A percentile compares a stretch with the other conserved stretches of the same genome.
phyloP scores from a whole-genome alignment of 2,329 filamentous ascomycete genomes.

The Colletotrichum costaricense region DNA sequence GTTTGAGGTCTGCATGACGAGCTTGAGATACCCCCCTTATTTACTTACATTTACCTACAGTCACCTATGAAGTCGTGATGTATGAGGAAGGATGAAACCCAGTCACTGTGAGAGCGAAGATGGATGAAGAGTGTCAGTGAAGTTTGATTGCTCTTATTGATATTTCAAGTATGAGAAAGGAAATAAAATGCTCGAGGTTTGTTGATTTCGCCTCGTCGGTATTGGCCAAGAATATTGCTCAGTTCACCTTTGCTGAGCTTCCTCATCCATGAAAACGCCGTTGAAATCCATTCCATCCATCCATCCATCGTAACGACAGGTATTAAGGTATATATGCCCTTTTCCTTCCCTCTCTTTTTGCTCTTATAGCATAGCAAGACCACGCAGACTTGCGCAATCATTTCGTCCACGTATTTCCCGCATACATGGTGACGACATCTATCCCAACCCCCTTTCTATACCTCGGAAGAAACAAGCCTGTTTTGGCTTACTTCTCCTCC shows the following conservation, averaged over 20 bases:
- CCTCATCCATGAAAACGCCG: neutral
- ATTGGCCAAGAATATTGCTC: neutral
- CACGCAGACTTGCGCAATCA: neutral
- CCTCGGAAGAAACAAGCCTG: neutral
- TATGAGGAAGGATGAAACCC: no score
- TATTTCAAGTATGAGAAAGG: neutral
- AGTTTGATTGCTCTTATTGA: neutral
- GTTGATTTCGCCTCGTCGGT: neutral
- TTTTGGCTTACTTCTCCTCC: neutral
- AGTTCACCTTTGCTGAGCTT: neutral
- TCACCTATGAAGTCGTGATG: no score
- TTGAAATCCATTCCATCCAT: neutral
- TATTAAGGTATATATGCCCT: conserved; percentile 9
- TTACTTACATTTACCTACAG: neutral
- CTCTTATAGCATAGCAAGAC: no score
- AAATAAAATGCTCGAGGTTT: neutral
- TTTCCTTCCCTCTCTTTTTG: neutral
- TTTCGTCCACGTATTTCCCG: conserved; percentile 15
- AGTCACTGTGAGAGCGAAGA: neutral
- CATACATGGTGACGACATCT: neutral
- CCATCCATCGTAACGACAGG: conserved; percentile 18
- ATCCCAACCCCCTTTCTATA: neutral
- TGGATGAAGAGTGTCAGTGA: neutral
- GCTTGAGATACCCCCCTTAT: conserved; percentile 20
- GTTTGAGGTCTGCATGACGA: neutral